phyloP scores from a whole-genome alignment of 106 monocot species.

The Gastrodia elata region DNA sequence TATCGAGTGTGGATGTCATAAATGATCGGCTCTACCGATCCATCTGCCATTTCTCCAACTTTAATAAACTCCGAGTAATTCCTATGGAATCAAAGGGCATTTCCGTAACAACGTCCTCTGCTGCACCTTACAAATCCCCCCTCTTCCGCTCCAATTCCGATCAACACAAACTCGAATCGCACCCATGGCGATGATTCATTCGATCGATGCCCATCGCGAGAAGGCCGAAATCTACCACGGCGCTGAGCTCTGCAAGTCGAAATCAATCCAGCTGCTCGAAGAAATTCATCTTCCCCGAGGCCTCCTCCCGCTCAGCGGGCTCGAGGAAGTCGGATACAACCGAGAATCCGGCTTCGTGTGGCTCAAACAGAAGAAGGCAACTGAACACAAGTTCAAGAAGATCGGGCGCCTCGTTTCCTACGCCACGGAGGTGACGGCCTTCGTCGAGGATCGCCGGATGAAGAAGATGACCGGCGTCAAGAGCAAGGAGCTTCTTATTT shows the following conservation, averaged over 20 bases:
- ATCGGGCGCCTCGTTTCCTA: slow-evolving; percentile 24
- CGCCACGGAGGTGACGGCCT: slow-evolving; percentile 29
- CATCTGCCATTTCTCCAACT: too few relatives aligned
- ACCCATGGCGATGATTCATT: neutral
- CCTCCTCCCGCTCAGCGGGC: slow-evolving; percentile 29
- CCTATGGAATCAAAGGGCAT: too few relatives aligned
- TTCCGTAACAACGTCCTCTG: too few relatives aligned
- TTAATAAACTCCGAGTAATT: too few relatives aligned
- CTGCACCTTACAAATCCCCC: too few relatives aligned
- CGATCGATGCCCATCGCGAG: slow-evolving; percentile 13
- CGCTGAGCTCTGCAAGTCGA: slow-evolving; percentile 18
- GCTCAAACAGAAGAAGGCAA: slow-evolving; percentile 35
- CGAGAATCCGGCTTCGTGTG: slow-evolving; percentile 32
- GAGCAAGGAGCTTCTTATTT: slow-evolving; percentile 32
- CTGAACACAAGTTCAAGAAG: slow-evolving; percentile 37
- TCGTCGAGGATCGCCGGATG: slow-evolving; percentile 39
- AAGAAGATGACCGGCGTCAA: slow-evolving; percentile 44
- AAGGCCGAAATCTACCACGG: slow-evolving; percentile 25
- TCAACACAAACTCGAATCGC: neutral
- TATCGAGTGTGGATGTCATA: too few relatives aligned
- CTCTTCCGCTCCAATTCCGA: too few relatives aligned
- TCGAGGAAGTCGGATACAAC: slow-evolving; percentile 37
- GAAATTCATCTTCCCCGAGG: slow-evolving; percentile 30
- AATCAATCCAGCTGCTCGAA: slow-evolving; percentile 19
- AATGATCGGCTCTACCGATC: too few relatives aligned